Percentiles rank a stretch among this genome's conserved stretches.
These are phyloP conservation scores for Mycena filopes DNA, from an alignment of 768 basidiomycete genomes.

Conservation along the genomic window DNA sequence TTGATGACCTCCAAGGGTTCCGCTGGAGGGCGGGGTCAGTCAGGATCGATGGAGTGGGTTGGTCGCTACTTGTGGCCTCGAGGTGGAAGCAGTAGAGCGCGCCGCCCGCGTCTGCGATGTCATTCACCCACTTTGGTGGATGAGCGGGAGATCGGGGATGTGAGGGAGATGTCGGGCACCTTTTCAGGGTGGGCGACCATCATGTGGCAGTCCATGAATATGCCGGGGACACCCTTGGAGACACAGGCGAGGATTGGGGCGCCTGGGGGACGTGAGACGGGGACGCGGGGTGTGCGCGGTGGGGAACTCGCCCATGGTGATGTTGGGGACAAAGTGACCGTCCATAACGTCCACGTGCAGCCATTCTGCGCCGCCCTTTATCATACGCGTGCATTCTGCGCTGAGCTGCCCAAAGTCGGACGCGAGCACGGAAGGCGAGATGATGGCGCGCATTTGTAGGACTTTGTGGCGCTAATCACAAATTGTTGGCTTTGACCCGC, in stretches of 20 bases:
- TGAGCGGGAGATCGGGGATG: constrained; percentile 1
- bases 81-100: constrained; percentile 96
- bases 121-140: constrained; percentile 86
- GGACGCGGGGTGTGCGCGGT: not conserved
- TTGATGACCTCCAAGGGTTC: constrained; percentile 82
- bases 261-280: constrained; percentile 57
- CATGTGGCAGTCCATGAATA: constrained; percentile 99
- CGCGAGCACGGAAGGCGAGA: constrained; percentile 96
- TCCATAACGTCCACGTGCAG: constrained; percentile 90
- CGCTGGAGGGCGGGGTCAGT: constrained; percentile 46
- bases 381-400: constrained; percentile 97
- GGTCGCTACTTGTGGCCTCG: constrained; percentile 82
- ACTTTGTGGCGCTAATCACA: too few species aligned
- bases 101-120: constrained; percentile 95
- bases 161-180: constrained; percentile 50
- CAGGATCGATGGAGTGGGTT: not conserved
- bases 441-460: constrained; percentile 92
- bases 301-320: constrained; percentile 85
- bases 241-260: constrained; percentile 90
- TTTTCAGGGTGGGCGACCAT: constrained; percentile 96
- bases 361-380: constrained; percentile 95
- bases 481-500: too few species aligned
- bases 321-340: constrained; percentile 98
- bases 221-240: constrained; percentile 86
- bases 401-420: constrained; percentile 96